A percentile compares a stretch with the other conserved stretches of the same genome.
Conservation (phyloP, 192 early-diverging fungal genomes). For the Martensiomyces pterosporus region DNA sequence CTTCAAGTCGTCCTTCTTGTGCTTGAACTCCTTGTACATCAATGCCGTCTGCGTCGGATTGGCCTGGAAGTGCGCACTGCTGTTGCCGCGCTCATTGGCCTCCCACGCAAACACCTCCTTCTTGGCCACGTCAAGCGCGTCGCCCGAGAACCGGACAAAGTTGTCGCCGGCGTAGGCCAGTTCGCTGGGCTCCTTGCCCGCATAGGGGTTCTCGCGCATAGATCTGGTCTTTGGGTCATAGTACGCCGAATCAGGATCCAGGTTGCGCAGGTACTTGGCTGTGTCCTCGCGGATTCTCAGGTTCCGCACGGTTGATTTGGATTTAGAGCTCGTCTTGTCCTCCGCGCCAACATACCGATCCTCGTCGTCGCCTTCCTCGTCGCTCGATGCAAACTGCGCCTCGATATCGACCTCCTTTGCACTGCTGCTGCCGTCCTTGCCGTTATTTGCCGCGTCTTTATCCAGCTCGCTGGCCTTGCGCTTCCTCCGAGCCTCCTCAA, state of each 20-base stretch:
- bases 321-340: constrained; percentile 84
- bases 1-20: constrained; percentile 74
- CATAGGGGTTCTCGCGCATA: constrained; percentile 96
- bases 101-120: constrained; percentile 95
- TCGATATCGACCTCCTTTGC: constrained; percentile 10
- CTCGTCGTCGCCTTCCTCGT: constrained; percentile 81
- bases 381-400: constrained; percentile 45
- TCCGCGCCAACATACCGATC: constrained; percentile 84
- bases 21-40: constrained; percentile 82
- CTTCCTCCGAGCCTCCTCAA: constrained; percentile 83
- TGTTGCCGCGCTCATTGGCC: constrained; percentile 73
- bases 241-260: constrained; percentile 91
- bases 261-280: constrained; percentile 95
- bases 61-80: constrained; percentile 82
- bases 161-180: constrained; percentile 82
- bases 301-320: constrained; percentile 90
- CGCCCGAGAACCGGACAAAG: constrained; percentile 86
- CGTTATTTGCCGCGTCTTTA: constrained; percentile 27
- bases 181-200: constrained; percentile 56
- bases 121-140: constrained; percentile 74
- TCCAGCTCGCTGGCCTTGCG: constrained; percentile 73
- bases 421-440: background rate
- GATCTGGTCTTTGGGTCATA: constrained; percentile 99
- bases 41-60: constrained; percentile 94
- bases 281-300: constrained; percentile 99